These are phyloP conservation scores for Cryptococcus sp. DNA, from an alignment of 1,284 basidiomycete species.

Conservation along the genomic window DNA sequence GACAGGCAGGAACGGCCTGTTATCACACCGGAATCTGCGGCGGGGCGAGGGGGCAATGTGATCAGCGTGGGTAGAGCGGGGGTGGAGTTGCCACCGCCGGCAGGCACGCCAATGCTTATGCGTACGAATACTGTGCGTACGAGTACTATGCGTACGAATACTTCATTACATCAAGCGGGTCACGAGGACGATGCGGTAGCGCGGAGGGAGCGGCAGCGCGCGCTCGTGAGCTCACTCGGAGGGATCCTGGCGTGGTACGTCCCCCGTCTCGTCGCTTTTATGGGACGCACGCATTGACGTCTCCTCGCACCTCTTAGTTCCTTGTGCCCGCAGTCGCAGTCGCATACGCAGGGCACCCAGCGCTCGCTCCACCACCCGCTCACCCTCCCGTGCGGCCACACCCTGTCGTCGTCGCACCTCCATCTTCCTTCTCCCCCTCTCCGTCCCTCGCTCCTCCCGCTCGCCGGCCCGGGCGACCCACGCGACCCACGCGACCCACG, in stretches of 20 bases:
- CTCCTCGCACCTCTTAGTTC: no score
- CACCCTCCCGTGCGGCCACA: conserved; percentile 60
- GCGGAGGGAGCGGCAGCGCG: conserved; percentile 1
- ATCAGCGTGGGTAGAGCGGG: conserved; percentile 20
- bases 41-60: conserved; percentile 27
- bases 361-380: conserved; percentile 51
- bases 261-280: neutral
- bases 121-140: no score
- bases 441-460: no score
- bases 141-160: conserved; percentile 2
- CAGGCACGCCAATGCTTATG: no score
- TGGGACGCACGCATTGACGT: no score
- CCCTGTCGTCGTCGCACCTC: conserved; percentile 54
- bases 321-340: neutral
- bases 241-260: conserved; percentile 27
- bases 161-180: neutral
- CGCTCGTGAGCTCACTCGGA: conserved; percentile 21
- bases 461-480: no score
- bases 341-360: neutral
- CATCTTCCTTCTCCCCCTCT: conserved; percentile 30
- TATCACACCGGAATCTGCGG: conserved; percentile 24
- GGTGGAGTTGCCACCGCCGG: no score
- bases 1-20: neutral
- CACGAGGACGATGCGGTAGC: conserved; percentile 5
- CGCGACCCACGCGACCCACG: no score